Evolutionary conservation across 768 basidiomycete genomes (phyloP), one percentile per base, ranked within the genome.

Genomic region (Pleurotus sapidus): DNA sequence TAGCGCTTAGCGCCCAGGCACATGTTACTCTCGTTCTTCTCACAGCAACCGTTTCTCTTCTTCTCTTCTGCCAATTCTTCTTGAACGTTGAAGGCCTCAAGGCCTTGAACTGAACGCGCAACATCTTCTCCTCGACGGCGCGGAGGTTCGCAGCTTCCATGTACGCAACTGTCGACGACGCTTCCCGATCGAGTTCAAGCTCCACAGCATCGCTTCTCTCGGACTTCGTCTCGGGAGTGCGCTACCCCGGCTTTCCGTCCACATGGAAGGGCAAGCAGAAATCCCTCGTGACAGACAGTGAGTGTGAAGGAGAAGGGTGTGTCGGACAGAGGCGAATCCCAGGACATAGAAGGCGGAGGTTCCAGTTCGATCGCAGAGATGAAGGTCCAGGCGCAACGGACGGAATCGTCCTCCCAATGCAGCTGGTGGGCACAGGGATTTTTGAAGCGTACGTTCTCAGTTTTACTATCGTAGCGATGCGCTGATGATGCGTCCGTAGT

Each of bases 331-430:
- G 30, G 8, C 8, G 30, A 34, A 34, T 11, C 30, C 8, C 30
- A 34, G 30, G 30, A 11, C 30, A 11, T 7, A 34, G 30, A 34
- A 8, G 30, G 30, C 42, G 42, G 42, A 66, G 64, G 53, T 62
- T 40, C 42, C 62, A 60, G 40, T 65, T 40, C 30, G 42, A 17
- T 46, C 56, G 30, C 46, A 38, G 65, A 50, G 63, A 65, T 20
- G 71, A 77, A 55, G 83, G 84, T 17, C 38, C 62, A 49, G 84
- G 83, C 0, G 83, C 78, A 15, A 51, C 67, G 2, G 78, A 71
- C 24, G 89, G 89, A 4, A 71, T 86, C 24, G 78, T 91, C 11
- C 62, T 91, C 17, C 78, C 77, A 18, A 65, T 90, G 60, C 69
- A 83, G 55, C 70, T 86, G 67, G 73, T 84, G n/a, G 78, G 77